Conservation (phyloP, 371 early-diverging fungal genomes). For the Actinomortierella ambigua region DNA sequence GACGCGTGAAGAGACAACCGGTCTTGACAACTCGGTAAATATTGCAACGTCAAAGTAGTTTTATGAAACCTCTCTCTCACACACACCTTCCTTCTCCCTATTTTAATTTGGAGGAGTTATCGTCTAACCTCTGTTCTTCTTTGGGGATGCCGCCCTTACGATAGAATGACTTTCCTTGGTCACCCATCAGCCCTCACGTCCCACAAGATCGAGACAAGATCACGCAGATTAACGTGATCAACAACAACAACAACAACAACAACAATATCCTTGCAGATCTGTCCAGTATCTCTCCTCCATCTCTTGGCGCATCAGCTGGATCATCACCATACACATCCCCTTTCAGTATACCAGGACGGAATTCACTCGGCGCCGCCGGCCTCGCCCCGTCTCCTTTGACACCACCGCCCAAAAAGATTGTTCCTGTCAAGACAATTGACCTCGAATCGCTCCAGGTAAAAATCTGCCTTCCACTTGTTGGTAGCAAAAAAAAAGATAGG, state of each 20-base stretch:
- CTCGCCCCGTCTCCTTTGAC: background rate
- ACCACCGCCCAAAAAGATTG: slow-evolving; percentile 16
- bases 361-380: too few species aligned
- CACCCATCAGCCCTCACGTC: slow-evolving; percentile 15
- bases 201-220: slow-evolving; percentile 19
- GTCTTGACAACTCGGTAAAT: background rate
- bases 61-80: too few species aligned
- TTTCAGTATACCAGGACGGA: too few species aligned
- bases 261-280: too few species aligned
- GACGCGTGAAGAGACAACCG: slow-evolving; percentile 11
- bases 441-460: slow-evolving; percentile 34
- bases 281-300: too few species aligned
- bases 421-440: slow-evolving; percentile 37
- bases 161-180: slow-evolving; percentile 31
- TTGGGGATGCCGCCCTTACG: background rate
- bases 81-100: background rate
- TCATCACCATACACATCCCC: too few species aligned
- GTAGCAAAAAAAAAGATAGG: background rate
- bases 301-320: too few species aligned
- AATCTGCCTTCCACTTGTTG: background rate
- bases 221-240: background rate
- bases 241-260: too few species aligned
- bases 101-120: background rate
- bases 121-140: background rate
- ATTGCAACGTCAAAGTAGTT: background rate